A percentile compares a stretch with the other conserved stretches of the same genome.
Conservation (phyloP, 768 basidiomycete species). For the Hypholoma fasciculare region DNA sequence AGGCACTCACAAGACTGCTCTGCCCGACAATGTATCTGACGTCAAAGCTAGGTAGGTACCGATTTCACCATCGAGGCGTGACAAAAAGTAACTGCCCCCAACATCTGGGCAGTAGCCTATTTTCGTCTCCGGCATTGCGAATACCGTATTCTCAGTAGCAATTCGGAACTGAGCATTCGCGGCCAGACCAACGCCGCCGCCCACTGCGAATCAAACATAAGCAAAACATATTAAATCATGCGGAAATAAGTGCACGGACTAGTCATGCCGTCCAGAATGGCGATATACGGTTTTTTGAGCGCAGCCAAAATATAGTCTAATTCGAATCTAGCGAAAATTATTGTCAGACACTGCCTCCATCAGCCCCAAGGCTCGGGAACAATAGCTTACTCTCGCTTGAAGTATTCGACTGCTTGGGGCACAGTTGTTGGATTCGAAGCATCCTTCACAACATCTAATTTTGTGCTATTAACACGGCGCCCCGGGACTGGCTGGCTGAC, state of each 20-base stretch:
- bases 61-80: constrained; percentile 85
- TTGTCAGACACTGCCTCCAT: constrained; percentile 6
- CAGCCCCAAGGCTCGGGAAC: constrained; percentile 13
- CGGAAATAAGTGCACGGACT: constrained; percentile 70
- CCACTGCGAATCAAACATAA: constrained; percentile 56
- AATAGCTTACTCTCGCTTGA: constrained; percentile 76
- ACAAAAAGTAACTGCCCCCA: constrained; percentile 87
- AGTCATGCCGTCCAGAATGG: constrained; percentile 87
- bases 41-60: constrained; percentile 96
- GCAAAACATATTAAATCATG: constrained; percentile 6
- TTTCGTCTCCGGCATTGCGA: constrained; percentile 97
- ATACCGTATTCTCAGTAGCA: constrained; percentile 88
- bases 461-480: constrained; percentile 1
- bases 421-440: constrained; percentile 53
- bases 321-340: constrained; percentile 61
- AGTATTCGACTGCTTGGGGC: constrained; percentile 76
- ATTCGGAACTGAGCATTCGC: constrained; percentile 87
- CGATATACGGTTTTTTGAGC: constrained; percentile 86
- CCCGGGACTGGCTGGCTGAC: constrained; percentile 25
- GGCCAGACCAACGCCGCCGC: constrained; percentile 90
- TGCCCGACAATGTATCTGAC: constrained; percentile 66
- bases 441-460: constrained; percentile 55
- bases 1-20: constrained; percentile 79
- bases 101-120: constrained; percentile 93
- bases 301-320: constrained; percentile 72